Conservation (phyloP, 345 rosid genomes). For the Rhodomyrtus tomentosa region DNA sequence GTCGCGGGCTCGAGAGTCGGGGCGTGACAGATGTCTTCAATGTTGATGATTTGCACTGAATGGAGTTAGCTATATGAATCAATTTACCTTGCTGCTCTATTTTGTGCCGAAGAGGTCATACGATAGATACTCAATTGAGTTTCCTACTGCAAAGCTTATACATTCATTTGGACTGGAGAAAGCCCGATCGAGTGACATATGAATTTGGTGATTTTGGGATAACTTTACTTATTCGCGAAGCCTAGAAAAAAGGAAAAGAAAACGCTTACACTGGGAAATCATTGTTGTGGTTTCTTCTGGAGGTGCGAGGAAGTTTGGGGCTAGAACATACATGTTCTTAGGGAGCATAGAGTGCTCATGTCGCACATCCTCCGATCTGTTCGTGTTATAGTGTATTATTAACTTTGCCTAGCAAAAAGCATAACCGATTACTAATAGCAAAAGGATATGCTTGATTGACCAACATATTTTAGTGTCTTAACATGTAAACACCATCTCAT, state of each 20-base stretch:
- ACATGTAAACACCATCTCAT: not conserved
- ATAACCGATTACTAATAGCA: not conserved
- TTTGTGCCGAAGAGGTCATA: not conserved
- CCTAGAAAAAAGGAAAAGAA: not conserved
- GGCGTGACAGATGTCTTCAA: too few relatives aligned
- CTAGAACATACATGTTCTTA: not conserved
- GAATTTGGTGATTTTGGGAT: not conserved
- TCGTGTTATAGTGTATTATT: not conserved
- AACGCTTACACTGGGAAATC: not conserved
- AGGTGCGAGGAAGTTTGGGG: not conserved
- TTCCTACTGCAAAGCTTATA: not conserved
- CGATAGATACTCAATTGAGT: not conserved
- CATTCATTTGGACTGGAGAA: not conserved
- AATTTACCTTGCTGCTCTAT: not conserved
- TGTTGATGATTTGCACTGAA: not conserved
- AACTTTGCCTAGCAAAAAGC: not conserved
- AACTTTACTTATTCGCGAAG: not conserved
- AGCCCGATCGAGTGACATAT: not conserved
- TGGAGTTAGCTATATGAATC: not conserved
- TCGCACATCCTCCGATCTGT: not conserved
- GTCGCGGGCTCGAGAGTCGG: too few relatives aligned
- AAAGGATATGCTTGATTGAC: not conserved
- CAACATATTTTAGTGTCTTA: not conserved
- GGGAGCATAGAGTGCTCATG: not conserved
- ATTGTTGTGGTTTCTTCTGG: not conserved